Conservation (phyloP, 2,329 filamentous ascomycete genomes). For the Diaporthe citriasiana region DNA sequence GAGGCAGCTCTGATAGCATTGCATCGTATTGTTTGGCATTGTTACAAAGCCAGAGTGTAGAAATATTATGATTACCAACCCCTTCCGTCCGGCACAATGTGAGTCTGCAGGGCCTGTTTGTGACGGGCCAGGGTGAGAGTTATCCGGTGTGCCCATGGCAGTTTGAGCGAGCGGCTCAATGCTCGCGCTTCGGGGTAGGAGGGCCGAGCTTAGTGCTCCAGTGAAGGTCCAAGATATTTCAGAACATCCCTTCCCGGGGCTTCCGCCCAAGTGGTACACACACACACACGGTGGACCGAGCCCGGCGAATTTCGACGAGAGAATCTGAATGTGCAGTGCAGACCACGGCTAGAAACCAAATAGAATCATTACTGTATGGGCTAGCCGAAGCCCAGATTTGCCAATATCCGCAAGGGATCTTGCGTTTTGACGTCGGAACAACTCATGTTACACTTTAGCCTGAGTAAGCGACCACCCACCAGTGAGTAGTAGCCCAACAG, state of each 20-base stretch:
- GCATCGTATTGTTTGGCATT: slow-evolving; percentile 25
- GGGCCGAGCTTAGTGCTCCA: slow-evolving; percentile 27
- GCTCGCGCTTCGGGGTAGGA: slow-evolving; percentile 33
- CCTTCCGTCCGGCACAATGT: not conserved
- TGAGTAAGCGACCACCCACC: slow-evolving; percentile 27
- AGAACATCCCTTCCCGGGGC: slow-evolving; percentile 11
- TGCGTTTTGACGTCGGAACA: slow-evolving; percentile 22
- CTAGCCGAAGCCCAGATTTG: slow-evolving; percentile 2
- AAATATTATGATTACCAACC: slow-evolving; percentile 20
- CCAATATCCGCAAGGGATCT: slow-evolving; percentile 12
- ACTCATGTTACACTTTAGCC: slow-evolving; percentile 33
- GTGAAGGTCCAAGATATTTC: not conserved
- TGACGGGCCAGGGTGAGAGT: slow-evolving; percentile 24
- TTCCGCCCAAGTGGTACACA: not conserved
- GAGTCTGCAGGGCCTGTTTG: not conserved
- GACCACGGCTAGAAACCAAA: not conserved
- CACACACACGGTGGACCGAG: not conserved
- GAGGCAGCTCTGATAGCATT: slow-evolving; percentile 29
- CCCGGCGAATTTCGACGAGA: not conserved
- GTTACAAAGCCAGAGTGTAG: slow-evolving; percentile 16
- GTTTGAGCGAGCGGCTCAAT: slow-evolving; percentile 20
- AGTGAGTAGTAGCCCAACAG: not conserved
- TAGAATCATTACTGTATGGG: not conserved
- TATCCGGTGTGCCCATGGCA: slow-evolving; percentile 1
- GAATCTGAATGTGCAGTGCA: not conserved